Evolutionary conservation across 495 filamentous ascomycete species (phyloP), one percentile per base, ranked within the genome.

Genomic region (Podospora pseudoanserina): DNA sequence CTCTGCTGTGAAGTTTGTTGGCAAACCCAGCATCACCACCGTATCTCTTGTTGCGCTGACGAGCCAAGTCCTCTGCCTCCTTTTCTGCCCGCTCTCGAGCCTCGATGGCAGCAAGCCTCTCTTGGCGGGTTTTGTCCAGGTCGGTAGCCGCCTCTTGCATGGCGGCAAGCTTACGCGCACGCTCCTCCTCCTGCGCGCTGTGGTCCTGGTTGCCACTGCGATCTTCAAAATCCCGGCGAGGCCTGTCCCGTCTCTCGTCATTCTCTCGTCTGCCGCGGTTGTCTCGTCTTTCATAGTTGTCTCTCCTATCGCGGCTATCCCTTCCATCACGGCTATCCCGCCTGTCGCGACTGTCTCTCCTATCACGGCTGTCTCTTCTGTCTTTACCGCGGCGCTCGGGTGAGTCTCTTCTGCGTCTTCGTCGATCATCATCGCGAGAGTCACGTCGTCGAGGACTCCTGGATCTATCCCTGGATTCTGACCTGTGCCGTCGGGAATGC

Each of bases 101-200:
- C 34, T 84, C 85, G 54, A 95, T 83, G 4, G 88, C 86, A 1
- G 87, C 85, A 23, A 97, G 81, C 28, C 93, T 87, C 57, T 86
- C 84, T 60, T 87, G 86, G 20, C 95, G 91, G 61, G 90, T 88
- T 53, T 83, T 71, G 75, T 97, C 91, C 68, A 99, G 83, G 15
- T 90, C 86, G 3, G 83, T 82, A n/a, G 95, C 95, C 65, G 91
- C 92, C 27, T 86, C 84, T 73, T 93, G 91, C 95, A 99, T 99
- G 44, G 89, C 91, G 19, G 91, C 92, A 4, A 98, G 81, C 73
- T 91, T 94, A 20, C 84, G 81, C 7, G 85, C 86, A 3, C 85
- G 86, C 67, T 90, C 87, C 18, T 83, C 69, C 5, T 66, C 59
- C 58, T 66, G 15, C 16, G 39, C 28, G 18, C 49, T 44, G 28